These are phyloP conservation scores for Eucalyptus erythrocorys DNA, from an alignment of 345 rosid species.

Conservation along the genomic window DNA sequence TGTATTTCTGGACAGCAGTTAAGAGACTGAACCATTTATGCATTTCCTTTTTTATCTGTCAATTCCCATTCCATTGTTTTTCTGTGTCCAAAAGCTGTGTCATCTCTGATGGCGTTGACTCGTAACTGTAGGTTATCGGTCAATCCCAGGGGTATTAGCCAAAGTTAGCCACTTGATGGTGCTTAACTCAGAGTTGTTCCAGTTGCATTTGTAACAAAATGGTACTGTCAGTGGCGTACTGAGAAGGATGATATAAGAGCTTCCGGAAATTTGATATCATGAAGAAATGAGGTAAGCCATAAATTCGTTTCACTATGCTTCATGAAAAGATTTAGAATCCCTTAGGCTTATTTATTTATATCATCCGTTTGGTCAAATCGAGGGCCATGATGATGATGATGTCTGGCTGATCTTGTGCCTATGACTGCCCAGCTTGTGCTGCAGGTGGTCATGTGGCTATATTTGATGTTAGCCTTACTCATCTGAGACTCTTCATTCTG, in stretches of 20 bases:
- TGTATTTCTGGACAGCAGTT: background rate
- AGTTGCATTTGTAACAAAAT: background rate
- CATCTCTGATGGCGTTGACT: background rate
- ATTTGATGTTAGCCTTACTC: conserved; percentile 66
- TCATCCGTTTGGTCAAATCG: background rate
- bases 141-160: background rate
- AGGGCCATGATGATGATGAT: conserved; percentile 48
- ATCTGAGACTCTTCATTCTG: conserved; percentile 36
- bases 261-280: background rate
- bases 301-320: background rate
- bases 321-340: background rate
- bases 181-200: background rate
- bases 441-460: conserved; percentile 32
- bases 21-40: background rate
- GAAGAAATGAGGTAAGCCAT: background rate
- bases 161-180: background rate
- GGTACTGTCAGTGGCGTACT: background rate
- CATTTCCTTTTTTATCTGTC: background rate
- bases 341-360: background rate
- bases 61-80: background rate
- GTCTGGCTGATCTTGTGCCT: conserved; percentile 24
- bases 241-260: background rate
- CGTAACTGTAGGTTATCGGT: background rate
- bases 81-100: background rate
- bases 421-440: conserved; percentile 41